These are phyloP conservation scores for Glarea lozoyensis DNA, from an alignment of 495 filamentous ascomycete species.

Conservation along the genomic window DNA sequence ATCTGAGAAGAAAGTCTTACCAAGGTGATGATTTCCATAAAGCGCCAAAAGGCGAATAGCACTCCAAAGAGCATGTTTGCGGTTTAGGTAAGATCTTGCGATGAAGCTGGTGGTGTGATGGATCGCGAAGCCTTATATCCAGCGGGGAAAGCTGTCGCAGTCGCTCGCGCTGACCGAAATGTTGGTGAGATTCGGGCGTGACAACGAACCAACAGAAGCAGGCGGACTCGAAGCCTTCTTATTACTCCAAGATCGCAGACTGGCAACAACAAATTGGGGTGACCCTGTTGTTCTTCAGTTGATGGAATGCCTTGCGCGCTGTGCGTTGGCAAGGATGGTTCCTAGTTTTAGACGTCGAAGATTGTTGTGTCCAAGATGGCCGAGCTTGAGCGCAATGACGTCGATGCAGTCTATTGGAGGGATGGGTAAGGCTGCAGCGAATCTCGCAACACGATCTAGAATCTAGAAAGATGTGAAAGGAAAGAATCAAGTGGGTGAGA, in stretches of 20 bases:
- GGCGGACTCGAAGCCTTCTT: not conserved
- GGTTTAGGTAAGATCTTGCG: not conserved
- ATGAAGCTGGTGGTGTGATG: not conserved
- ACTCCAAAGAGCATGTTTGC: slow-evolving; percentile 64
- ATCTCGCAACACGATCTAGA: too few species aligned
- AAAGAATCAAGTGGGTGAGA: too few species aligned
- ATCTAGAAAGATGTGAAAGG: too few species aligned
- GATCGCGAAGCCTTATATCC: not conserved
- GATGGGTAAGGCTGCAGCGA: too few species aligned
- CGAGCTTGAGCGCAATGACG: not conserved
- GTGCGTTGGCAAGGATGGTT: not conserved
- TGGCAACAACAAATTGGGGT: not conserved
- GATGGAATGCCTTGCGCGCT: not conserved
- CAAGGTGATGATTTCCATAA: slow-evolving; percentile 72
- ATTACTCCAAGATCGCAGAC: not conserved
- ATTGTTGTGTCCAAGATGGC: not conserved
- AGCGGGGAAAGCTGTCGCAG: not conserved
- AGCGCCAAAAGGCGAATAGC: slow-evolving; percentile 76
- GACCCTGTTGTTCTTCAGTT: not conserved
- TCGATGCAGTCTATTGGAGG: too few species aligned
- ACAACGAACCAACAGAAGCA: not conserved
- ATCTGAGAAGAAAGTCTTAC: slow-evolving; percentile 27
- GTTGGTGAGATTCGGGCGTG: not conserved
- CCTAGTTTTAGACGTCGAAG: not conserved
- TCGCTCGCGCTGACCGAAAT: not conserved